Evolutionary conservation across 306 rosid genomes (phyloP).

Genomic region (Acacia acuminata): DNA sequence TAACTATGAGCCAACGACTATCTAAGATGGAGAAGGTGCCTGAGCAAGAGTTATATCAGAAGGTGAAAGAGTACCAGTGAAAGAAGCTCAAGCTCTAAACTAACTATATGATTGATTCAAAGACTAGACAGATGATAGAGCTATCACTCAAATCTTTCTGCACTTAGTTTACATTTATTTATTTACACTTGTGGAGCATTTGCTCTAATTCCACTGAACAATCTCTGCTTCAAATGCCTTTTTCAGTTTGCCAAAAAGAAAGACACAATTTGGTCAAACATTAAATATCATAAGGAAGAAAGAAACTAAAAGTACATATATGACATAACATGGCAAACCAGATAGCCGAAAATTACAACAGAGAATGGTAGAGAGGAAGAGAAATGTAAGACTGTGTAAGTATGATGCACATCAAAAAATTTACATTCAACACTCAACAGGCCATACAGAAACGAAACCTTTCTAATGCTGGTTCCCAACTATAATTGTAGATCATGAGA

Average conservation of each 20-base stretch:
- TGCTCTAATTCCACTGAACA: neutral
- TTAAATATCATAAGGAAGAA: neutral
- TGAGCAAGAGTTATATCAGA: conserved; percentile 77
- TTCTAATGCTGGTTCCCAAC: neutral
- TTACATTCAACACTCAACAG: neutral
- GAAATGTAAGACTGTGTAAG: neutral
- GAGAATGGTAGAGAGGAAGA: neutral
- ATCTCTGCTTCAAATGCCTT: neutral
- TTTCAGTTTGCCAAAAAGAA: neutral
- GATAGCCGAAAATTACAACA: neutral
- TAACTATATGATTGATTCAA: neutral
- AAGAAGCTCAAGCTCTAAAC: neutral
- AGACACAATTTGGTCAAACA: neutral
- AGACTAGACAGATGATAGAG: neutral
- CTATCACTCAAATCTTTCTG: neutral
- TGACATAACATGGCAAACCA: neutral
- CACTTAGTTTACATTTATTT: too few relatives aligned
- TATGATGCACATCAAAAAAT: neutral
- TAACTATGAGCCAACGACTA: neutral
- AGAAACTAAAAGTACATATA: neutral
- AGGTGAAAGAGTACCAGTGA: conserved; percentile 54
- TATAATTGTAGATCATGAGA: neutral
- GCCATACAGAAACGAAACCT: neutral
- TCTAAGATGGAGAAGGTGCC: conserved; percentile 54
- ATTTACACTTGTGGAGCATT: neutral